These are phyloP conservation scores for Aspergillus nidulans DNA, from an alignment of 495 filamentous ascomycete genomes.

Conservation along the genomic window DNA sequence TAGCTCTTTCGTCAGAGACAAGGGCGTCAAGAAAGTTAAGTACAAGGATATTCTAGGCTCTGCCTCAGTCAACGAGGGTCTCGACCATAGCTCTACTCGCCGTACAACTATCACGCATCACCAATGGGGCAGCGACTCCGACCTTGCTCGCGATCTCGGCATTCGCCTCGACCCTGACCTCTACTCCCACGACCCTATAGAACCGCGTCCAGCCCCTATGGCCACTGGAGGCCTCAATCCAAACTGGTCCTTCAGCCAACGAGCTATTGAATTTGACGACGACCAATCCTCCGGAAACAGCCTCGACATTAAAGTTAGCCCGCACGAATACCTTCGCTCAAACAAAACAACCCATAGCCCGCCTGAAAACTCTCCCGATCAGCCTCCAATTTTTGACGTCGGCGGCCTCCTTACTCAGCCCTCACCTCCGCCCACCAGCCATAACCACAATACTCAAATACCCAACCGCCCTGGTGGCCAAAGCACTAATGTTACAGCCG, in stretches of 20 bases:
- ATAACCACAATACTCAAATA: slow-evolving; percentile 3
- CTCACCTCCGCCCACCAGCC: slow-evolving; percentile 13
- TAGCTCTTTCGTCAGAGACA: slow-evolving; percentile 75
- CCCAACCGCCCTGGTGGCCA: neutral
- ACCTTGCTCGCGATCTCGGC: slow-evolving; percentile 70
- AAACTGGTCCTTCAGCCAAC: slow-evolving; percentile 30
- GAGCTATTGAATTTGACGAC: slow-evolving; percentile 20
- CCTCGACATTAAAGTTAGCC: slow-evolving; percentile 31
- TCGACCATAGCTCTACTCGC: slow-evolving; percentile 47
- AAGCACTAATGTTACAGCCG: slow-evolving; percentile 37
- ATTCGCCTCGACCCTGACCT: slow-evolving; percentile 58
- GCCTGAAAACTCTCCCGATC: neutral
- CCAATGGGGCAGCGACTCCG: slow-evolving; percentile 79
- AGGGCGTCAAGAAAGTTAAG: slow-evolving; percentile 72
- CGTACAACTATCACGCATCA: slow-evolving; percentile 49
- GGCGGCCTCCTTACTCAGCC: slow-evolving; percentile 57
- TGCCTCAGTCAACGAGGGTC: slow-evolving; percentile 47
- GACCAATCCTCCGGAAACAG: slow-evolving; percentile 30
- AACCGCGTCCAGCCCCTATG: slow-evolving; percentile 39
- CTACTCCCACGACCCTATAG: slow-evolving; percentile 30
- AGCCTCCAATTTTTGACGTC: slow-evolving; percentile 64
- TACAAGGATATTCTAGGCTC: slow-evolving; percentile 56
- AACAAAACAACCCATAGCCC: slow-evolving; percentile 22
- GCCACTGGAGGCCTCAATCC: slow-evolving; percentile 27
- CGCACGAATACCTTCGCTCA: slow-evolving; percentile 35